Evolutionary conservation across 176 grass and related monocot genomes (phyloP).

Genomic region (Avena atlantica): DNA sequence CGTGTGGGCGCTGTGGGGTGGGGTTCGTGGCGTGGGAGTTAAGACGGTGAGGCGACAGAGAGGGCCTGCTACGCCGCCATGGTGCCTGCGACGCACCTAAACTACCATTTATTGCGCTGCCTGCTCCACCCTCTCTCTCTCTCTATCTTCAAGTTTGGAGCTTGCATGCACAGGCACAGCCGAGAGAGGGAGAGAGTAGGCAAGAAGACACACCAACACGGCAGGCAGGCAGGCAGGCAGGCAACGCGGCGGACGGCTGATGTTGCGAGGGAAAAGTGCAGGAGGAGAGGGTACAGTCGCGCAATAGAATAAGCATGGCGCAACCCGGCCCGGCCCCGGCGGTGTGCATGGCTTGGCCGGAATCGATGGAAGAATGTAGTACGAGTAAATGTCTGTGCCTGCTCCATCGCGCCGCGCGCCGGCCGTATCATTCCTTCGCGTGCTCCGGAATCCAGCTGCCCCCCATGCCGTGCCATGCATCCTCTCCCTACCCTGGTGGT

Average conservation of each 20-base stretch:
- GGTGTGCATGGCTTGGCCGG: not conserved
- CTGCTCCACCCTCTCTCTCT: not conserved
- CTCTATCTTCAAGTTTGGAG: slow-evolving; percentile 3
- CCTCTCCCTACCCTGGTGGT: too few species aligned
- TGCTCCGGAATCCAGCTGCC: slow-evolving; percentile 48
- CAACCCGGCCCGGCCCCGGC: not conserved
- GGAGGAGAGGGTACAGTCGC: slow-evolving; percentile 21
- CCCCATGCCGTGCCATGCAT: slow-evolving; percentile 19
- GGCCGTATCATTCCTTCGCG: slow-evolving; percentile 34
- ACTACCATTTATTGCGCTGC: slow-evolving; percentile 77
- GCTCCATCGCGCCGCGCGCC: not conserved
- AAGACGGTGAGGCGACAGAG: slow-evolving; percentile 79
- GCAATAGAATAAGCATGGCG: slow-evolving; percentile 36
- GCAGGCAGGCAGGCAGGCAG: not conserved
- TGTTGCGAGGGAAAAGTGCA: not conserved
- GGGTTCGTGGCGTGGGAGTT: slow-evolving; percentile 31
- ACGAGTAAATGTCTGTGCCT: slow-evolving; percentile 39
- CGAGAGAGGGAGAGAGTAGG: not conserved
- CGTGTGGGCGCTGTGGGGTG: not conserved
- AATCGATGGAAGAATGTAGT: slow-evolving; percentile 48
- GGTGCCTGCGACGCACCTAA: slow-evolving; percentile 69
- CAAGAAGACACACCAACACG: slow-evolving; percentile 38
- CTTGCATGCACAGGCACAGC: not conserved
- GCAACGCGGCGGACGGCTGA: not conserved
- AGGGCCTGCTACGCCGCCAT: slow-evolving; percentile 97